These are phyloP conservation scores for Phaeotremella fagi DNA, from an alignment of 768 basidiomycete genomes.

Conservation along the genomic window DNA sequence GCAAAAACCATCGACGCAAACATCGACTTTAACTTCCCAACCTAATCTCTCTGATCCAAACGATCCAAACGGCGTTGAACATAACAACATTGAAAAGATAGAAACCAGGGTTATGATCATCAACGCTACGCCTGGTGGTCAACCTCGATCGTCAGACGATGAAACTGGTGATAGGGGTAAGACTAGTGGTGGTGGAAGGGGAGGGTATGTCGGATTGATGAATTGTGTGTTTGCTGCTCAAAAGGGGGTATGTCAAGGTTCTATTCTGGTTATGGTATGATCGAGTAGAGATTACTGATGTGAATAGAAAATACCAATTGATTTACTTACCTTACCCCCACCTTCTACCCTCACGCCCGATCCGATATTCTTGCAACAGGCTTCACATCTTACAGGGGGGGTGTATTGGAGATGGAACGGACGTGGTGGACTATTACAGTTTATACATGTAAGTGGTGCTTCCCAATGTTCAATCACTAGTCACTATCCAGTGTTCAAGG, in stretches of 20 bases:
- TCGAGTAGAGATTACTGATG: too few species aligned
- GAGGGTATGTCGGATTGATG: slow-evolving; percentile 95
- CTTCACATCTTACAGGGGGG: slow-evolving; percentile 89
- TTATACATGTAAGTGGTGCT: slow-evolving; percentile 30
- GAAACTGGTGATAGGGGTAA: slow-evolving; percentile 44
- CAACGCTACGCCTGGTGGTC: slow-evolving; percentile 74
- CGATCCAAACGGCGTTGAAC: slow-evolving; percentile 6
- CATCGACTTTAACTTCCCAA: slow-evolving; percentile 5
- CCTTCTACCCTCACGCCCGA: slow-evolving; percentile 67
- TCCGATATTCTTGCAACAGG: slow-evolving; percentile 88
- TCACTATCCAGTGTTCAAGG: background rate
- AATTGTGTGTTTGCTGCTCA: slow-evolving; percentile 98
- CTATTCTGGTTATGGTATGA: too few species aligned
- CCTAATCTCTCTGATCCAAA: slow-evolving; percentile 1
- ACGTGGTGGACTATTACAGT: slow-evolving; percentile 29
- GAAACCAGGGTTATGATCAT: slow-evolving; percentile 68
- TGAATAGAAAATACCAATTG: slow-evolving; percentile 85
- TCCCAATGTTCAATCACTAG: background rate
- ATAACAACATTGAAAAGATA: slow-evolving; percentile 25
- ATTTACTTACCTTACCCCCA: slow-evolving; percentile 74
- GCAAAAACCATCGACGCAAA: slow-evolving; percentile 47
- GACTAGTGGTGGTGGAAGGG: slow-evolving; percentile 19
- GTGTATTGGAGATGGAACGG: slow-evolving; percentile 67
- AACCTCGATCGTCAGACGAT: background rate
- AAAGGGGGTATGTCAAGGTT: slow-evolving; percentile 74